phyloP scores from a whole-genome alignment of 805 yeast species.

The Limtongia smithiae region DNA sequence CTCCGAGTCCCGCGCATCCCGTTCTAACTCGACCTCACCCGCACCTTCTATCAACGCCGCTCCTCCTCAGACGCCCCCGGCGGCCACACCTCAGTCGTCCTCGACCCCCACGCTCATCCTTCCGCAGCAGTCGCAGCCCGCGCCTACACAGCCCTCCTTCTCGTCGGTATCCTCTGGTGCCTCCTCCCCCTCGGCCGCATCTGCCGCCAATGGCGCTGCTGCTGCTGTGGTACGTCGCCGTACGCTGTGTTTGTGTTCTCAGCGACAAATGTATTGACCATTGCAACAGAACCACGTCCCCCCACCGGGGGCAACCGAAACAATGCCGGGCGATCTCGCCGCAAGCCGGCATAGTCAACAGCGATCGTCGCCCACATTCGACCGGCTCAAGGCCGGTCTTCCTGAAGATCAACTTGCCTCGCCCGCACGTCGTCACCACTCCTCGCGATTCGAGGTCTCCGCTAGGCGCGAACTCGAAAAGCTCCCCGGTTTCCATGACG shows the following conservation, averaged over 20 bases:
- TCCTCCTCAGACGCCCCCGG: not conserved
- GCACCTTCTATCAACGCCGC: conserved; percentile 13
- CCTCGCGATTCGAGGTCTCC: conserved; percentile 84
- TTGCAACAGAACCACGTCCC: conserved; percentile 23
- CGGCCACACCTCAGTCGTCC: not conserved
- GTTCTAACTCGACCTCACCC: conserved; percentile 10
- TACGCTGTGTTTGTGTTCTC: too few species aligned
- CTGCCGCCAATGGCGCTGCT: too few species aligned
- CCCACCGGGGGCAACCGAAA: conserved; percentile 39
- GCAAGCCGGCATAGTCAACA: conserved; percentile 26
- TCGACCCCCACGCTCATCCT: not conserved
- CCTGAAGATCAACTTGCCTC: conserved; percentile 64
- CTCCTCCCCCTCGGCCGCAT: too few species aligned
- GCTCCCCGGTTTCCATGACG: conserved; percentile 85
- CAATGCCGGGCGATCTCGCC: conserved; percentile 38
- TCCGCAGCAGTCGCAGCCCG: not conserved
- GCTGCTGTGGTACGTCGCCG: too few species aligned
- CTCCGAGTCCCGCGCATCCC: not conserved
- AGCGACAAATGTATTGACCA: too few species aligned
- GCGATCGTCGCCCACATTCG: conserved; percentile 48
- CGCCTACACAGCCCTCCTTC: not conserved
- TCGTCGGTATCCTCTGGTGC: too few species aligned
- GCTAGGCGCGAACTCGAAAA: conserved; percentile 61
- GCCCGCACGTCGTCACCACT: conserved; percentile 86
- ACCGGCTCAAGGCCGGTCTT: conserved; percentile 55